Conservation (phyloP, 2,329 filamentous ascomycete species). For the Aspergillus brunneoviolaceus region DNA sequence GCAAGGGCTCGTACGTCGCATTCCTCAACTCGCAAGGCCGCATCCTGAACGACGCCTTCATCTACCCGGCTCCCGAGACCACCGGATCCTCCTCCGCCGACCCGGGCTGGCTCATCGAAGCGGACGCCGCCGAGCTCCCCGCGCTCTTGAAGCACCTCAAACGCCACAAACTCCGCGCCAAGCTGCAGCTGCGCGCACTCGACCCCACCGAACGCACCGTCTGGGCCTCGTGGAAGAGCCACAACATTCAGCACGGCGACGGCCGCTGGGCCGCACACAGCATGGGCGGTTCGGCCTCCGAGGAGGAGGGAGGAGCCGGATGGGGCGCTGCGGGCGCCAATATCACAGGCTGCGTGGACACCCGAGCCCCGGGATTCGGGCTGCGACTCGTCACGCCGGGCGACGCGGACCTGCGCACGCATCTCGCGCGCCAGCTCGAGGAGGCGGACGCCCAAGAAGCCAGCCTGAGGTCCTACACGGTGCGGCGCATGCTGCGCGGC, state of each 20-base stretch:
- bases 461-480: conserved; percentile 63
- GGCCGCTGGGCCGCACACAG: conserved; percentile 42
- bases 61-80: conserved; percentile 64
- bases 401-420: conserved; percentile 32
- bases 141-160: conserved; percentile 70
- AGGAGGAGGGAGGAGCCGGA: neutral
- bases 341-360: conserved; percentile 39
- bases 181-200: conserved; percentile 68
- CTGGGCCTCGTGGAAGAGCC: conserved; percentile 73
- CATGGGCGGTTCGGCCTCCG: conserved; percentile 33
- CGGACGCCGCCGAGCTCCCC: conserved; percentile 67
- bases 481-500: conserved; percentile 76
- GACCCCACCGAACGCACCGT: conserved; percentile 64
- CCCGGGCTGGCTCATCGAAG: conserved; percentile 72
- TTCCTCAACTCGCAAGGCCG: conserved; percentile 86
- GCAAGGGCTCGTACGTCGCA: conserved; percentile 69
- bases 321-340: conserved; percentile 21
- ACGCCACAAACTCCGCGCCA: conserved; percentile 81
- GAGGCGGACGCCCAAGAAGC: conserved; percentile 47
- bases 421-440: conserved; percentile 24
- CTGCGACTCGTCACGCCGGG: conserved; percentile 40
- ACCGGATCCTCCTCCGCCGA: conserved; percentile 24
- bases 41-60: conserved; percentile 83
- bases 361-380: conserved; percentile 42
- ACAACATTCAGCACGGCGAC: conserved; percentile 19